Percentiles rank a stretch among this genome's conserved stretches.
Evolutionary conservation across 495 filamentous ascomycete genomes (phyloP).

Genomic region (Xylaria grammica): DNA sequence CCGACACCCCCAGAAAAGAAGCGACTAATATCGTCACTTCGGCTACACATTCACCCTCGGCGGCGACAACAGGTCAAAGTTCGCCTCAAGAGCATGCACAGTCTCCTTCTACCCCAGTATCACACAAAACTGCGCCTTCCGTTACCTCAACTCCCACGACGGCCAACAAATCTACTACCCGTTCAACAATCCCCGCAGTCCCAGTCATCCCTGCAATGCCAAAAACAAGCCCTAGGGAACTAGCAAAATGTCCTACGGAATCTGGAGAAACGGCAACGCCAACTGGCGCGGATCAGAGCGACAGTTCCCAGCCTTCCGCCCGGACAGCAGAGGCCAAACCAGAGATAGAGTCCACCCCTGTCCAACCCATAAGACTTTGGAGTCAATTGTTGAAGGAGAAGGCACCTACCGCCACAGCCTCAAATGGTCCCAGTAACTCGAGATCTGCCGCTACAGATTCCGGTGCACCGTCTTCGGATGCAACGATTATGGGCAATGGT

Average conservation of each 20-base stretch:
- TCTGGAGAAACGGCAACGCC: constrained; percentile 32
- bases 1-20: constrained; percentile 38
- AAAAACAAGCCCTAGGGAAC: constrained; percentile 50
- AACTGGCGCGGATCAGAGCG: not conserved
- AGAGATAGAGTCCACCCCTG: constrained; percentile 41
- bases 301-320: constrained; percentile 26
- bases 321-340: constrained; percentile 28
- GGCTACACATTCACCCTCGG: constrained; percentile 69
- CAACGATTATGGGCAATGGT: constrained; percentile 20
- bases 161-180: constrained; percentile 51
- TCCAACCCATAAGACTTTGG: constrained; percentile 62
- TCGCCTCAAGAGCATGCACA: constrained; percentile 2
- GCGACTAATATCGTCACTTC: constrained; percentile 51
- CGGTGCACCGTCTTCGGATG: constrained; percentile 22
- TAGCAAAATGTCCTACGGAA: constrained; percentile 47
- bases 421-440: constrained; percentile 32
- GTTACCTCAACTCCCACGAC: constrained; percentile 38
- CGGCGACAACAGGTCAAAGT: constrained; percentile 38
- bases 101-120: not conserved
- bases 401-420: constrained; percentile 35
- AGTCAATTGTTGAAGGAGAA: constrained; percentile 72
- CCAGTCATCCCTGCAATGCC: constrained; percentile 73
- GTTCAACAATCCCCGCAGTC: constrained; percentile 62
- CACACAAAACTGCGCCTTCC: constrained; percentile 6
- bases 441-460: constrained; percentile 29